A percentile compares a stretch with the other conserved stretches of the same genome.
Conservation (phyloP, 169 alveolate genomes). For the Cryptosporidium ubiquitum region DNA sequence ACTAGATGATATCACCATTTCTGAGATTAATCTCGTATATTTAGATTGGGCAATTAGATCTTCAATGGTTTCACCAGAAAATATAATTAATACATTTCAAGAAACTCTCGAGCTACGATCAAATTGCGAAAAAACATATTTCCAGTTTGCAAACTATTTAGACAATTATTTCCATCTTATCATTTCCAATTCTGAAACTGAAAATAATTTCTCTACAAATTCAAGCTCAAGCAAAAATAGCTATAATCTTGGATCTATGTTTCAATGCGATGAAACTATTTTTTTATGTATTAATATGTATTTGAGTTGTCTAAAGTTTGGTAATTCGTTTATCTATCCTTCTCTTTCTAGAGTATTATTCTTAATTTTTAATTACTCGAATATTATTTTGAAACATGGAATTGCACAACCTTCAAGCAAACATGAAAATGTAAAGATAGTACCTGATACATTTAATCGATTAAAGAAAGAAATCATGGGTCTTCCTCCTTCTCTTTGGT, state of each 20-base stretch:
- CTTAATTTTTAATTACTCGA: constrained; percentile 56
- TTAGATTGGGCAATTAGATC: constrained; percentile 68
- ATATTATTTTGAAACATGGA: constrained; percentile 14
- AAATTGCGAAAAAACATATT: constrained; percentile 68
- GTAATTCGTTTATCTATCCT: constrained; percentile 51
- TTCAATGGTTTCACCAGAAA: constrained; percentile 67
- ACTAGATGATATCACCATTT: constrained; percentile 12
- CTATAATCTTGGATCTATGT: constrained; percentile 28
- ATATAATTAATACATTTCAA: constrained; percentile 13
- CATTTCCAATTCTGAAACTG: constrained; percentile 31
- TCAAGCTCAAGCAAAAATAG: neutral
- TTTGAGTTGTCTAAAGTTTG: constrained; percentile 40
- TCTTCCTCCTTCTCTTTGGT: constrained; percentile 75
- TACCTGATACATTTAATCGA: constrained; percentile 15
- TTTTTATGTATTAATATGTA: constrained; percentile 56
- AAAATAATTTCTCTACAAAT: constrained; percentile 6
- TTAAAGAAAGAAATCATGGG: constrained; percentile 26
- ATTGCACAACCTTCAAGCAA: neutral
- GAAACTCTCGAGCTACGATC: constrained; percentile 47
- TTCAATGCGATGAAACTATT: constrained; percentile 59
- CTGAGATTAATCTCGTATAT: constrained; percentile 44
- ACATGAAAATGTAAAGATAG: constrained; percentile 10
- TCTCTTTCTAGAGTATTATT: constrained; percentile 63
- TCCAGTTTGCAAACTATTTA: constrained; percentile 61
- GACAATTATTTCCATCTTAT: constrained; percentile 60